Percentiles rank a stretch among this genome's conserved stretches.
Evolutionary conservation across 2,329 filamentous ascomycete genomes (phyloP).

Genomic region (Exophiala phaeomuriformis): DNA sequence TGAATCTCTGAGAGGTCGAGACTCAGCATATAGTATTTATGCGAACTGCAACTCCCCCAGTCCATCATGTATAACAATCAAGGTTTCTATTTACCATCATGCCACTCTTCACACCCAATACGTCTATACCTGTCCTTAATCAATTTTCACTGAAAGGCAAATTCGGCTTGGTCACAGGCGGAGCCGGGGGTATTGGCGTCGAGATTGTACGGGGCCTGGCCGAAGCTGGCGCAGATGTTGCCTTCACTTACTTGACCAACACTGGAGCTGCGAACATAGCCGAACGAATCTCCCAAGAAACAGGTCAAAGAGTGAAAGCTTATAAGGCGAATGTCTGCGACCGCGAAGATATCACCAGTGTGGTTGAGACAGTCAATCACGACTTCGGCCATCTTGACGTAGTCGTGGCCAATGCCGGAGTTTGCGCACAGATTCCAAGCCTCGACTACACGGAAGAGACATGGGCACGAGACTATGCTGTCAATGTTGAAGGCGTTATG

Average conservation of each 20-base stretch:
- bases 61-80: no score
- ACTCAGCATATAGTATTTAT: no score
- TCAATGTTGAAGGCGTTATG: slow-evolving; percentile 37
- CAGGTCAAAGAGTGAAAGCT: slow-evolving; percentile 30
- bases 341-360: slow-evolving; percentile 29
- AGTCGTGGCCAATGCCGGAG: slow-evolving; percentile 43
- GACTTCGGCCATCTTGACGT: slow-evolving; percentile 43
- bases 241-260: slow-evolving; percentile 21
- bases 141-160: slow-evolving; percentile 19
- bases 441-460: slow-evolving; percentile 35
- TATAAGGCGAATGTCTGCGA: slow-evolving; percentile 33
- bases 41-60: no score
- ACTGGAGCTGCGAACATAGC: slow-evolving; percentile 27
- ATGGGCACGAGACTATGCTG: slow-evolving; percentile 38
- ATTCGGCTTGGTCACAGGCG: slow-evolving; percentile 25
- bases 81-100: no score
- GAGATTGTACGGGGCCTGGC: slow-evolving; percentile 20
- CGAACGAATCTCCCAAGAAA: slow-evolving; percentile 27
- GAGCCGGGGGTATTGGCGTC: slow-evolving; percentile 24
- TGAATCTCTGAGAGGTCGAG: no score
- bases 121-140: no score
- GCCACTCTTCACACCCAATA: no score
- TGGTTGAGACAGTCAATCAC: slow-evolving; percentile 30
- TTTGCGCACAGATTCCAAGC: slow-evolving; percentile 32
- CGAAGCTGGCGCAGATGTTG: slow-evolving; percentile 13